A percentile compares a stretch with the other conserved stretches of the same genome.
Evolutionary conservation across 2,329 filamentous ascomycete species (phyloP).

Genomic region (Lachnellula subtilissima): DNA sequence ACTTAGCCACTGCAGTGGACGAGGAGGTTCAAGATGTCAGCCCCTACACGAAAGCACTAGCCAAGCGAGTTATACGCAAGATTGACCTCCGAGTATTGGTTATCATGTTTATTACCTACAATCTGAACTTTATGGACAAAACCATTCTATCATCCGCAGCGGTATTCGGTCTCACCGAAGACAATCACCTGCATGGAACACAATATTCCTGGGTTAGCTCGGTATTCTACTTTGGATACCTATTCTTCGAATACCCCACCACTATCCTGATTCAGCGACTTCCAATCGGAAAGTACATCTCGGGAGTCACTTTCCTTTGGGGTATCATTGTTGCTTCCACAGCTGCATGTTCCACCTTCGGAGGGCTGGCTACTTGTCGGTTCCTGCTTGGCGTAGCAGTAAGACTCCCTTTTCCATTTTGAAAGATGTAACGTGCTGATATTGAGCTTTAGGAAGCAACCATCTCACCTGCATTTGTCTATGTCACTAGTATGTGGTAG

Average conservation of each 20-base stretch:
- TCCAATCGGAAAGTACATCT: constrained; percentile 49
- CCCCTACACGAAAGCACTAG: constrained; percentile 19
- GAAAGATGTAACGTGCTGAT: not conserved
- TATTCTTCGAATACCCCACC: constrained; percentile 33
- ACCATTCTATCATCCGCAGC: constrained; percentile 38
- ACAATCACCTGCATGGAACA: constrained; percentile 41
- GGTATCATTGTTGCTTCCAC: constrained; percentile 42
- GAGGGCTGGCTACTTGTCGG: constrained; percentile 43
- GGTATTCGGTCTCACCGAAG: constrained; percentile 43
- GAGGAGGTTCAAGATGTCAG: constrained; percentile 12
- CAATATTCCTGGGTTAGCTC: constrained; percentile 46
- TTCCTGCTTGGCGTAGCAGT: constrained; percentile 48
- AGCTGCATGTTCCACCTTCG: constrained; percentile 46
- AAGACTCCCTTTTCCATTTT: not conserved
- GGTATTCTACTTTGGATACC: constrained; percentile 45
- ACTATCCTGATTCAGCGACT: constrained; percentile 49
- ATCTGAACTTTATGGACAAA: constrained; percentile 45
- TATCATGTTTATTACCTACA: constrained; percentile 53
- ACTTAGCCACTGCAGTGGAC: not conserved
- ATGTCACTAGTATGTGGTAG: constrained; percentile 41
- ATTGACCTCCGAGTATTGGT: constrained; percentile 52
- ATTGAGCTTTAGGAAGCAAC: constrained; percentile 37
- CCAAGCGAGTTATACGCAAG: constrained; percentile 44
- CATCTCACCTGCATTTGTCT: constrained; percentile 49
- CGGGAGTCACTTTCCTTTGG: constrained; percentile 34